These are phyloP conservation scores for Psidium guajava DNA, from an alignment of 345 rosid genomes.

Conservation along the genomic window DNA sequence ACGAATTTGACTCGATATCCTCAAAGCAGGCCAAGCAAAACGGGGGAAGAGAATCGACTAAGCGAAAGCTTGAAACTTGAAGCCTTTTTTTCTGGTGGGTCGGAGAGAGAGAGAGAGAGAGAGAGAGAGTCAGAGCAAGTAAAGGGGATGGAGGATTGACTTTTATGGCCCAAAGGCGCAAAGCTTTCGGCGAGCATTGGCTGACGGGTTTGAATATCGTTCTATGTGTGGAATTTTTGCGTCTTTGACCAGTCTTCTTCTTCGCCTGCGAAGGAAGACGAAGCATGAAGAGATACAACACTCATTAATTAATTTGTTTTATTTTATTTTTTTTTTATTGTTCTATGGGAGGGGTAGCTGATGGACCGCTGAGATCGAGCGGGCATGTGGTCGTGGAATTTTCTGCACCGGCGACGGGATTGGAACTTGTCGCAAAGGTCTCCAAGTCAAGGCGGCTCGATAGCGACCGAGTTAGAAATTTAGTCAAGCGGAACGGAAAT, in stretches of 20 bases:
- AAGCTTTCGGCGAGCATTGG: background rate
- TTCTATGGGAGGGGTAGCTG: background rate
- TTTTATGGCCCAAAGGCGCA: background rate
- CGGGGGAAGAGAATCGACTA: background rate
- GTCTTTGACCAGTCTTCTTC: constrained; percentile 1
- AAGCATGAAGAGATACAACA: background rate
- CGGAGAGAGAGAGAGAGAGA: background rate
- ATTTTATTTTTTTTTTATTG: background rate
- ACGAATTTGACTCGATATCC: background rate
- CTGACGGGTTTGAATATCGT: background rate
- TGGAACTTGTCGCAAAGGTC: background rate
- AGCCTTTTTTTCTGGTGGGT: background rate
- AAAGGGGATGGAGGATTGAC: background rate
- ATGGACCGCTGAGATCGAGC: background rate
- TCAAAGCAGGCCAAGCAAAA: background rate
- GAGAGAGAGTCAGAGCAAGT: background rate
- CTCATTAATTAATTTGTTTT: background rate
- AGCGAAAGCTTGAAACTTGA: background rate
- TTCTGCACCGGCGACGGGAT: background rate
- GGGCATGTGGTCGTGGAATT: background rate
- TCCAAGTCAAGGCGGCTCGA: background rate
- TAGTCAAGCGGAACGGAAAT: background rate
- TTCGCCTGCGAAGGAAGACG: background rate
- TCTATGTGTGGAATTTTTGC: background rate
- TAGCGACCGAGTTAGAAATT: background rate